These are phyloP conservation scores for Suillus tomentosus DNA, from an alignment of 768 basidiomycete species.

Conservation along the genomic window DNA sequence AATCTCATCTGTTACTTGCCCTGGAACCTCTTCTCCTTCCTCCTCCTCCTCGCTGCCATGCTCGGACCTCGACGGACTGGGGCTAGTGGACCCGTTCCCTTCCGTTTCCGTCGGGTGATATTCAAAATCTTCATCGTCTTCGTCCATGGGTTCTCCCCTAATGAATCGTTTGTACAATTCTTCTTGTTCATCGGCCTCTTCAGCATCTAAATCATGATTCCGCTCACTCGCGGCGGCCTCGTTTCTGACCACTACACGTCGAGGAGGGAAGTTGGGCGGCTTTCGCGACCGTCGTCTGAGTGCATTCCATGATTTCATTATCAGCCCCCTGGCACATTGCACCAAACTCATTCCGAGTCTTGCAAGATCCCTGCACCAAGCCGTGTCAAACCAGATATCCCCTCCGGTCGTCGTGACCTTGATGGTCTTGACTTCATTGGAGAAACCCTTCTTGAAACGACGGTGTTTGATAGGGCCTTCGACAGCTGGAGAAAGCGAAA, in stretches of 20 bases:
- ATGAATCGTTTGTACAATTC: conserved; percentile 59
- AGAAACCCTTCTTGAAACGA: conserved; percentile 40
- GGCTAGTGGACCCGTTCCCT: conserved; percentile 22
- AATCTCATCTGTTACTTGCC: conserved; percentile 39
- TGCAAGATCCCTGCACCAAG: conserved; percentile 43
- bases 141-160: conserved; percentile 57
- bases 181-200: conserved; percentile 37
- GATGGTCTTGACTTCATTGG: conserved; percentile 52
- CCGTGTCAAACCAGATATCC: conserved; percentile 42
- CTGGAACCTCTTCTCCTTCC: conserved; percentile 28
- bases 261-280: conserved; percentile 2
- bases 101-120: conserved; percentile 17
- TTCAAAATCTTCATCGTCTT: conserved; percentile 41
- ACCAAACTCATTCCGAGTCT: conserved; percentile 35
- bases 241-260: neutral
- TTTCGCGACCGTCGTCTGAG: conserved; percentile 20
- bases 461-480: conserved; percentile 28
- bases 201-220: conserved; percentile 11
- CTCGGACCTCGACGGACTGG: conserved; percentile 28
- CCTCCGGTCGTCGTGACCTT: conserved; percentile 36
- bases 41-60: conserved; percentile 36
- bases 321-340: conserved; percentile 28
- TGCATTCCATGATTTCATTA: conserved; percentile 20
- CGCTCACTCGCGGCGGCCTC: conserved; percentile 11
- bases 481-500: conserved; percentile 34